These are phyloP conservation scores for Pugionium dolabratum DNA, from an alignment of 345 rosid species.

Conservation along the genomic window DNA sequence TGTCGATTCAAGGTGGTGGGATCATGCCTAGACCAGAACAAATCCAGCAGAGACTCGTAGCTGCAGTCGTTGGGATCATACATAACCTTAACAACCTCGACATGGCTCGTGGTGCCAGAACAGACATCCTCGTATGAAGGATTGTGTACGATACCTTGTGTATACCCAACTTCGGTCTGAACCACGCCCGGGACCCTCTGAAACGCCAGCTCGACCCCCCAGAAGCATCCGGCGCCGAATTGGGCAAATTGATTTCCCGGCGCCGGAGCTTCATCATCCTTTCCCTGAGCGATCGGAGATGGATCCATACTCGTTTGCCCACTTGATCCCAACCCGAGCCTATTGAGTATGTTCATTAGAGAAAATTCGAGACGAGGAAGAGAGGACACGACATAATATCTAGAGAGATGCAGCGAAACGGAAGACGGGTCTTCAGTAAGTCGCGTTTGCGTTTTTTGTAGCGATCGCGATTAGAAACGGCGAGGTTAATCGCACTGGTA, in stretches of 20 bases:
- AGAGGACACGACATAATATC: not conserved
- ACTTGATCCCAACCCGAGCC: conserved; percentile 69
- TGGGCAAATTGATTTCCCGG: conserved; percentile 79
- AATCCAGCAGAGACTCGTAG: conserved; percentile 67
- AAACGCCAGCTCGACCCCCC: conserved; percentile 90
- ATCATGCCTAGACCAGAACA: conserved; percentile 88
- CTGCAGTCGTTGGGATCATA: conserved; percentile 80
- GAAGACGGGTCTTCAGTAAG: not conserved
- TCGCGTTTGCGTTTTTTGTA: conserved; percentile 29
- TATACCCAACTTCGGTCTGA: conserved; percentile 85
- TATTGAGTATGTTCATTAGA: conserved; percentile 86
- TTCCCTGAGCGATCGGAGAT: conserved; percentile 67
- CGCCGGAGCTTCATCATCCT: conserved; percentile 71
- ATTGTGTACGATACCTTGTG: conserved; percentile 61
- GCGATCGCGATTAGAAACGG: conserved; percentile 9
- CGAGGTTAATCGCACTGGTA: not conserved
- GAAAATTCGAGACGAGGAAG: conserved; percentile 10
- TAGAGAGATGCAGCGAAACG: conserved; percentile 4
- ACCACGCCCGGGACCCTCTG: conserved; percentile 84
- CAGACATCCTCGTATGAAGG: conserved; percentile 85
- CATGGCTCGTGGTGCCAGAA: conserved; percentile 64
- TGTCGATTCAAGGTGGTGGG: conserved; percentile 93
- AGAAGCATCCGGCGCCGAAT: conserved; percentile 95
- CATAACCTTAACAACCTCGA: conserved; percentile 85
- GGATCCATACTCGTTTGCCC: conserved; percentile 56